These are phyloP conservation scores for Globisporangium perplexum DNA, from an alignment of 352 stramenopile genomes.

Conservation along the genomic window DNA sequence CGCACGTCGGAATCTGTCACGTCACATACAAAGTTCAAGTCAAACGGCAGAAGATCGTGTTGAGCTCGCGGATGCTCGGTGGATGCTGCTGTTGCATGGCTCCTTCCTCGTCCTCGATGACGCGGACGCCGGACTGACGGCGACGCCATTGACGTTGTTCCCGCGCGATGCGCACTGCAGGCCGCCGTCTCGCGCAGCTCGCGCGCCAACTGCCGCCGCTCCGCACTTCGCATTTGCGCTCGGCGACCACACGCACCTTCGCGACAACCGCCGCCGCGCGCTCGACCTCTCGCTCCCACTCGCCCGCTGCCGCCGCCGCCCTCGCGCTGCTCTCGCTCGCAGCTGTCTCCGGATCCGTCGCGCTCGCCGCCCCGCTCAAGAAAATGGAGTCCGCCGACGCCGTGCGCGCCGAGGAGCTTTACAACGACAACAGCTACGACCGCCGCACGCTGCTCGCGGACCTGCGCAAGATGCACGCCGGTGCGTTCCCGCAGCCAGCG, in stretches of 20 bases:
- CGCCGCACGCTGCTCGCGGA: conserved; percentile 59
- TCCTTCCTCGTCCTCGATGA: not conserved
- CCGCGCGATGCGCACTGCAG: conserved; percentile 5
- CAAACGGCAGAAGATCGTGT: conserved; percentile 2
- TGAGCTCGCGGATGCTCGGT: not conserved
- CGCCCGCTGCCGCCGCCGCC: conserved; percentile 2
- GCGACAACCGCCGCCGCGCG: not conserved
- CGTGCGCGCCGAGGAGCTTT: conserved; percentile 73
- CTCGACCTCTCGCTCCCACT: conserved; percentile 13
- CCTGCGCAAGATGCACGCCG: conserved; percentile 51
- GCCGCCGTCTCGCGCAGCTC: conserved; percentile 1
- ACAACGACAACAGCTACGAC: conserved; percentile 70
- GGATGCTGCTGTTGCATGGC: not conserved
- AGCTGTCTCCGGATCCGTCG: conserved; percentile 5
- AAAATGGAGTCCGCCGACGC: conserved; percentile 58
- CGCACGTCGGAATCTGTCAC: conserved; percentile 10
- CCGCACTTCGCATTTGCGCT: conserved; percentile 13
- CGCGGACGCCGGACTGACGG: not conserved
- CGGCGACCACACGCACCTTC: conserved; percentile 3
- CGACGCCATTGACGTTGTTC: not conserved
- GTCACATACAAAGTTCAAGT: conserved; percentile 2
- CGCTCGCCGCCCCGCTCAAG: conserved; percentile 17
- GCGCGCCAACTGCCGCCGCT: not conserved
- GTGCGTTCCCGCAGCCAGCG: no score
- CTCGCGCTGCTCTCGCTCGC: conserved; percentile 20